phyloP scores from a whole-genome alignment of 2,329 filamentous ascomycete species.

The Diaporthe ilicicola region DNA sequence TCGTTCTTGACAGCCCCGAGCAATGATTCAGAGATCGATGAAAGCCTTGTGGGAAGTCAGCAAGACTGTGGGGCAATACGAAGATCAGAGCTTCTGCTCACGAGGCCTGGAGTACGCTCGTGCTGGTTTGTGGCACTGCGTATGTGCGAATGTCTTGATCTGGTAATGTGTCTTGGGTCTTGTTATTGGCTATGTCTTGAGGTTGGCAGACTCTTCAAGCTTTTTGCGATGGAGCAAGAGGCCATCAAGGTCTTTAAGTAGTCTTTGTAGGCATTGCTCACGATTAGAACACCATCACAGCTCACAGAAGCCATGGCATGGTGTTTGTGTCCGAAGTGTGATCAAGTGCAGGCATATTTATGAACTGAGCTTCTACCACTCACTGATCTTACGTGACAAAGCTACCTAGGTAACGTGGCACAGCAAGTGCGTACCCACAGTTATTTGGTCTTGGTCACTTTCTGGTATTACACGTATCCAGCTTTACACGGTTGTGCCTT shows the following conservation, averaged over 20 bases:
- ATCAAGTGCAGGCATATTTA: no score
- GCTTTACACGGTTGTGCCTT: no score
- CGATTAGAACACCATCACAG: no score
- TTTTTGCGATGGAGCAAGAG: not conserved
- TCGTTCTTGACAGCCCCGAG: not conserved
- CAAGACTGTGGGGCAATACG: not conserved
- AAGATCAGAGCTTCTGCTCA: not conserved
- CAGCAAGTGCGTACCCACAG: no score
- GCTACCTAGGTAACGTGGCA: no score
- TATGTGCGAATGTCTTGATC: not conserved
- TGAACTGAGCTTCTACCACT: no score
- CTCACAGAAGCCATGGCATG: no score
- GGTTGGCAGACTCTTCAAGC: not conserved
- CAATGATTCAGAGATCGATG: not conserved
- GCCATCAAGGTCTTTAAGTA: not conserved
- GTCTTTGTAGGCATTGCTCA: not conserved
- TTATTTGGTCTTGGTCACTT: no score
- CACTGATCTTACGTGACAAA: no score
- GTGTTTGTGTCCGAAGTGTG: no score
- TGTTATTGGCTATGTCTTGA: not conserved
- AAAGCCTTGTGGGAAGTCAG: not conserved
- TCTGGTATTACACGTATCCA: no score
- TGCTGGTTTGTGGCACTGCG: not conserved
- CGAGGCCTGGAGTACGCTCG: not conserved
- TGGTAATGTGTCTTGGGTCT: not conserved